Percentiles rank a stretch among this genome's conserved stretches.
Conservation (phyloP, 2,329 filamentous ascomycete genomes). For the Xylaria hypoxylon region DNA sequence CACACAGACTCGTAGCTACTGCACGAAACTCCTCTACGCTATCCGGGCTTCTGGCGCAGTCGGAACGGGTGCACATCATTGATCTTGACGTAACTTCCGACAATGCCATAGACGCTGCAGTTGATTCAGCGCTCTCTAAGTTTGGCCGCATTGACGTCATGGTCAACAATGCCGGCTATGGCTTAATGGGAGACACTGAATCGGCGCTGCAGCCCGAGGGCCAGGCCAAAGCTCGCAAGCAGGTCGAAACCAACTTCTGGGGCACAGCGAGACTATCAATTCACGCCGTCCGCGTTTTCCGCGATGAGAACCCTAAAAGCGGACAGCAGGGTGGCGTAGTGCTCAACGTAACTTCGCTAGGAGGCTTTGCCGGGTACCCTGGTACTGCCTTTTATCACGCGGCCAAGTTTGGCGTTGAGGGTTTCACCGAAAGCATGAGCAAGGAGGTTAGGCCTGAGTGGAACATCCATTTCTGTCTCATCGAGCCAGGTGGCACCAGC, state of each 20-base stretch:
- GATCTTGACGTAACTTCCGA: slow-evolving; percentile 40
- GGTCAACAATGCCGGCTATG: slow-evolving; percentile 34
- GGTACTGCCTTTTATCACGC: slow-evolving; percentile 44
- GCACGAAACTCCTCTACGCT: slow-evolving; percentile 48
- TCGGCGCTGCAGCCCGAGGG: slow-evolving; percentile 30
- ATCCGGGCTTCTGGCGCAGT: neutral
- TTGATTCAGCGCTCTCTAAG: slow-evolving; percentile 30
- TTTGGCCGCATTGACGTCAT: slow-evolving; percentile 40
- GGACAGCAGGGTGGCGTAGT: slow-evolving; percentile 42
- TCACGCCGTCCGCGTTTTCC: slow-evolving; percentile 49
- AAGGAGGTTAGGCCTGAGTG: slow-evolving; percentile 41
- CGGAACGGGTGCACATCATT: slow-evolving; percentile 27
- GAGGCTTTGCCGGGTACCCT: slow-evolving; percentile 40
- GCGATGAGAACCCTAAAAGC: slow-evolving; percentile 44
- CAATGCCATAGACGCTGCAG: slow-evolving; percentile 33
- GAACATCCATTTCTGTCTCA: slow-evolving; percentile 44
- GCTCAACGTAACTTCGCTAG: slow-evolving; percentile 41
- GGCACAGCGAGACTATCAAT: slow-evolving; percentile 45
- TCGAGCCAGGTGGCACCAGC: slow-evolving; percentile 39
- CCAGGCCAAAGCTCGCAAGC: slow-evolving; percentile 39
- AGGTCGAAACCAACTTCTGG: slow-evolving; percentile 50
- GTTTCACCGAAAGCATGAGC: slow-evolving; percentile 38
- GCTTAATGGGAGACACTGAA: slow-evolving; percentile 37
- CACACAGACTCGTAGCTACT: slow-evolving; percentile 59
- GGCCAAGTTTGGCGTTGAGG: slow-evolving; percentile 42